Evolutionary conservation across 2,329 filamentous ascomycete genomes (phyloP), one percentile per base, ranked within the genome.

Genomic region (Fusarium guadeloupense): DNA sequence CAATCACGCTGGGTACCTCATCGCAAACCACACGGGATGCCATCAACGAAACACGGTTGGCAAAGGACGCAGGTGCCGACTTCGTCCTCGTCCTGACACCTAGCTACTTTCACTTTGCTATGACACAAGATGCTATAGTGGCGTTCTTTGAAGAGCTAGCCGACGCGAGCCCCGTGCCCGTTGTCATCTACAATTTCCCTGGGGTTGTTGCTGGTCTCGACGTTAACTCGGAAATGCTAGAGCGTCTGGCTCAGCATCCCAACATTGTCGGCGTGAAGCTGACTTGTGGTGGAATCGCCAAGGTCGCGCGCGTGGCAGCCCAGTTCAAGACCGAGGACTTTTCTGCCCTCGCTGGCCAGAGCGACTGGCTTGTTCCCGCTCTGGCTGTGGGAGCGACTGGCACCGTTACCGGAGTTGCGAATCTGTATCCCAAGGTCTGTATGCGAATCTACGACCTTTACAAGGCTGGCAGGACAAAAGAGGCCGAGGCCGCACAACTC

Each of bases 141-240:
- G 78, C 81, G 19, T 90, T 89, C 75, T 91, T 90, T 75, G 76
- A 79, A 38, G 84, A 86, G 60, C 59, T 73, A 4, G 89, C 89
- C 3, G 78, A 82, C 43, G 81, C 80, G 2, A 85, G 82, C 16
- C 81, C 84, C 0, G 71, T 91, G 2, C 88, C 89, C 0, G 78
- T 91, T 20, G 75, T 91, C 34, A 86, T 92, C 54, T 91, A 91
- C 79, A 91, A 91, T 75, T 91, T 88, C 77, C 89, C 89, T 2
- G 86, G 80, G 6, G 87, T 89, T 5, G 86, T 83, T 20, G 83
- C 86, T 12, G 89, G 89, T 5, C 78, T 91, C 9, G 89, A 91
- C 66, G 78, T 91, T 38, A 85, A 86, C 69, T 89, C 86, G 0
- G 87, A 90, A 59, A 82, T 85, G 66, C 86, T 91, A 61, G 77